Evolutionary conservation across 306 rosid genomes (phyloP).

Genomic region (Delonix regia): DNA sequence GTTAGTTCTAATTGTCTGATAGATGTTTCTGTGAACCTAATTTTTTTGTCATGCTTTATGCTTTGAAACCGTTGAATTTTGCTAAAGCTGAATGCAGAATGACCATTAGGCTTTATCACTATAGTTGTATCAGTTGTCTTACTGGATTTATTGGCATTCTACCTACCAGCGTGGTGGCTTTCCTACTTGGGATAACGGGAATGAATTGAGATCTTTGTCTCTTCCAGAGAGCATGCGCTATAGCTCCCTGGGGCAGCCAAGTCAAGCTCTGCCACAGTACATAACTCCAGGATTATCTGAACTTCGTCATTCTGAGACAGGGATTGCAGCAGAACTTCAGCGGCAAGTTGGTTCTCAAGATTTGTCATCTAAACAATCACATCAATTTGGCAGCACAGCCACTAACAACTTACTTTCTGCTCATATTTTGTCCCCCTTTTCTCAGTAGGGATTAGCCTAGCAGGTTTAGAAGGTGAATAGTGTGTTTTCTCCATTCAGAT

Average conservation of each 20-base stretch:
- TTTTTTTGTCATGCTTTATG: neutral
- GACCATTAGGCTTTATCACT: neutral
- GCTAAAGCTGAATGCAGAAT: neutral
- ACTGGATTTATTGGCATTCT: slow-evolving; percentile 5
- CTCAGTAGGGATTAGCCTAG: slow-evolving; percentile 14
- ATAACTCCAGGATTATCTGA: slow-evolving; percentile 34
- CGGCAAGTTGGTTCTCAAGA: slow-evolving; percentile 42
- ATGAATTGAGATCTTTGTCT: slow-evolving; percentile 38
- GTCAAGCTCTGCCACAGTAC: slow-evolving; percentile 11
- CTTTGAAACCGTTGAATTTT: neutral
- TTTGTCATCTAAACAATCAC: slow-evolving; percentile 46
- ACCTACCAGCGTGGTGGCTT: neutral
- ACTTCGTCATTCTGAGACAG: slow-evolving; percentile 36
- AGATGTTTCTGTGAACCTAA: neutral
- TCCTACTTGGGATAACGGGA: slow-evolving; percentile 33
- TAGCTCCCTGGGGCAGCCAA: slow-evolving; percentile 40
- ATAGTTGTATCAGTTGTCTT: neutral
- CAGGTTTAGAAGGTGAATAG: slow-evolving; percentile 29
- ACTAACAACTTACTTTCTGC: slow-evolving; percentile 33
- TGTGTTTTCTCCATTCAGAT: slow-evolving; percentile 18
- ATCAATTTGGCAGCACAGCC: slow-evolving; percentile 53
- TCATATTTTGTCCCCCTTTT: neutral
- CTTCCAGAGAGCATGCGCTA: slow-evolving; percentile 33
- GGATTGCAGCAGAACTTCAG: slow-evolving; percentile 37
- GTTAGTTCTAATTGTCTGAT: neutral